Percentiles rank a stretch among this genome's conserved stretches.
Evolutionary conservation across 805 yeast species (phyloP).

Genomic region (Pichia phayaonensis): DNA sequence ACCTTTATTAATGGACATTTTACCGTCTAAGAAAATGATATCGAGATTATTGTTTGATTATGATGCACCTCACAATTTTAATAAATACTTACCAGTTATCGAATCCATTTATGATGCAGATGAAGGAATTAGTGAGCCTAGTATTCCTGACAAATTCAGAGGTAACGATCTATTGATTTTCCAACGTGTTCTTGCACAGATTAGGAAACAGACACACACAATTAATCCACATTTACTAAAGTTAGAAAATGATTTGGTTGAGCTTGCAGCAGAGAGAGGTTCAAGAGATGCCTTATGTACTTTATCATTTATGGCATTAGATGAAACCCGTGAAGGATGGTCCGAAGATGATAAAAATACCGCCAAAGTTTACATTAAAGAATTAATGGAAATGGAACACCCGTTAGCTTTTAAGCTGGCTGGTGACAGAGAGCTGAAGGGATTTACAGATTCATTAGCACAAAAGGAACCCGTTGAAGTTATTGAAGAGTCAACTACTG

Average conservation of each 20-base stretch:
- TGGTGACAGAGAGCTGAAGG: constrained; percentile 60
- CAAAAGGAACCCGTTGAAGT: neutral
- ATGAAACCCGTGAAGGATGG: constrained; percentile 22
- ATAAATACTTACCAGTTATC: constrained; percentile 46
- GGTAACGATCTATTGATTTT: constrained; percentile 60
- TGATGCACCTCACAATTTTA: constrained; percentile 49
- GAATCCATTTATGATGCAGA: constrained; percentile 37
- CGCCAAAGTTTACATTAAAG: constrained; percentile 54
- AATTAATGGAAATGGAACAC: constrained; percentile 52
- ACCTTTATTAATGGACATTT: constrained; percentile 37
- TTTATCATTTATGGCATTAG: constrained; percentile 59
- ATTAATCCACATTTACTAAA: constrained; percentile 47
- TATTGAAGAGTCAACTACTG: constrained; percentile 3
- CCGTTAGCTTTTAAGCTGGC: constrained; percentile 71
- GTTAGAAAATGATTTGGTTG: constrained; percentile 68
- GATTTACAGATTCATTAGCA: neutral
- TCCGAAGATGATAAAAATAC: constrained; percentile 48
- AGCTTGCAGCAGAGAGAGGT: constrained; percentile 77
- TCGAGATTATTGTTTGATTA: constrained; percentile 59
- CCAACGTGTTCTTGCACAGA: constrained; percentile 56
- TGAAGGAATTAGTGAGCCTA: constrained; percentile 12
- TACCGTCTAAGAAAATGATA: constrained; percentile 52
- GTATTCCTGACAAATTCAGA: constrained; percentile 28
- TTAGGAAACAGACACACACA: constrained; percentile 54
- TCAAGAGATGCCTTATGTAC: constrained; percentile 73